Base-by-base conservation (phyloP, 2,329 filamentous ascomycete species). In the Pestalotiopsis sp. region DNA sequence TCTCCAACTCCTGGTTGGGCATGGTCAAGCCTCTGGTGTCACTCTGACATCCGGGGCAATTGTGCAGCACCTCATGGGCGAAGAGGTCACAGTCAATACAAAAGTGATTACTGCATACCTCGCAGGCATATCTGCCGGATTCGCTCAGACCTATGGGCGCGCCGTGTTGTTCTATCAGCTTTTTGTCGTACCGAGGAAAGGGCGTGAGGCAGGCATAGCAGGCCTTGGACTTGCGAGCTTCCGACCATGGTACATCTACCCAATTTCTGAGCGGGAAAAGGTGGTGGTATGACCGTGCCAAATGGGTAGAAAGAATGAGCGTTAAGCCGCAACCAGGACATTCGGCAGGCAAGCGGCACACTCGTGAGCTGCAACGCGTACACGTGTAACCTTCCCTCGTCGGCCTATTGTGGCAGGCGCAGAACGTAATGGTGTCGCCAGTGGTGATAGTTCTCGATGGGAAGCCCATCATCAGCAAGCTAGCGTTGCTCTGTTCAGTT, bases 61-160 rank as follows among this genome's bases (percentile, higher is more conserved):
- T 98, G 79, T 99, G 95, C 65, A 97, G 88, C 13, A 97, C 90
- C 82, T 98, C 94, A 78, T 99, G 96, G 27, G 93, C 92, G 82
- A 96, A 98, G 27, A 98, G 90, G 79, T 99, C 96, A 79, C 96
- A 99, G 79, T 99, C 96, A 72, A 99, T 97, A 84, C 96, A 99
- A 78, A 98, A 99, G 81, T 98, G 95, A 69, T 93, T 91, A 3
- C 87, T 82, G 80, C 96, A 99, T n/a, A 91, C 90, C 73, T 92
- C 89, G 79, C 96, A 99, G 69, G 93, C 93, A 78, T 99, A 99
- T 65, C 96, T 85, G 62, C 92, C 91, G 77, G 92, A 96, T 83
- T 97, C 93, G 78, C 93, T 95, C 58, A 95, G 91, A 1, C 92
- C 91, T 75, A 90, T 92, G 20, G 79, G 72, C 68, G 79, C 74